Evolutionary conservation across 2,329 filamentous ascomycete species (phyloP).

Genomic region (Cladosporium sp.): DNA sequence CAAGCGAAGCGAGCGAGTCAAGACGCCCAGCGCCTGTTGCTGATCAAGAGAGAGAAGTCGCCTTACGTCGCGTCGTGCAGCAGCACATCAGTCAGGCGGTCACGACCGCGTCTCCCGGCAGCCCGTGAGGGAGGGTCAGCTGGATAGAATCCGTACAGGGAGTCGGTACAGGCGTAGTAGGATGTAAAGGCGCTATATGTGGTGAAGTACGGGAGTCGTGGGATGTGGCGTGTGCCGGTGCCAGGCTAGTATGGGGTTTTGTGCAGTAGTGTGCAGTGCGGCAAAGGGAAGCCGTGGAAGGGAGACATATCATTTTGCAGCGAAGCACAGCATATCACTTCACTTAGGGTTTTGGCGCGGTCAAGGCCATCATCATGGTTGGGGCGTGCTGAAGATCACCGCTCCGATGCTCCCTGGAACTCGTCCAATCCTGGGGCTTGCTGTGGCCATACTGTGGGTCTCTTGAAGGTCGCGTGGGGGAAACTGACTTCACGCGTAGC

Average conservation of each 20-base stretch:
- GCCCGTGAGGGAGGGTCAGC: slow-evolving; percentile 7
- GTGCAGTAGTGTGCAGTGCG: no score
- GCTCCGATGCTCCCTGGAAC: no score
- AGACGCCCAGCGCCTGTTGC: slow-evolving; percentile 9
- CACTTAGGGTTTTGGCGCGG: not conserved
- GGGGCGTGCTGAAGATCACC: not conserved
- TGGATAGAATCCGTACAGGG: not conserved
- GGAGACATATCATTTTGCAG: no score
- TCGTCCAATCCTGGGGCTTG: no score
- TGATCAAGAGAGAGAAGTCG: no score
- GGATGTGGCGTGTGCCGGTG: no score
- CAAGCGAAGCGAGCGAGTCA: not conserved
- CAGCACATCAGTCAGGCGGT: slow-evolving; percentile 1
- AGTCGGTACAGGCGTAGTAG: not conserved
- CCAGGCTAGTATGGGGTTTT: no score
- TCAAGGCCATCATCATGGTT: not conserved
- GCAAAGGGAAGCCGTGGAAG: no score
- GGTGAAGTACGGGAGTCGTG: no score
- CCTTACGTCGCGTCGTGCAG: not conserved
- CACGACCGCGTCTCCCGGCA: slow-evolving; percentile 1
- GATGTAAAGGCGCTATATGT: no score
- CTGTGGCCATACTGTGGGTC: not conserved
- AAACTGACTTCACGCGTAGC: not conserved
- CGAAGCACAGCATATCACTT: no score
- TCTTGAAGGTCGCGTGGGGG: not conserved